A percentile compares a stretch with the other conserved stretches of the same genome.
Conservation (phyloP, 208 protist species). For the Acanthamoeba culbertsoni region DNA sequence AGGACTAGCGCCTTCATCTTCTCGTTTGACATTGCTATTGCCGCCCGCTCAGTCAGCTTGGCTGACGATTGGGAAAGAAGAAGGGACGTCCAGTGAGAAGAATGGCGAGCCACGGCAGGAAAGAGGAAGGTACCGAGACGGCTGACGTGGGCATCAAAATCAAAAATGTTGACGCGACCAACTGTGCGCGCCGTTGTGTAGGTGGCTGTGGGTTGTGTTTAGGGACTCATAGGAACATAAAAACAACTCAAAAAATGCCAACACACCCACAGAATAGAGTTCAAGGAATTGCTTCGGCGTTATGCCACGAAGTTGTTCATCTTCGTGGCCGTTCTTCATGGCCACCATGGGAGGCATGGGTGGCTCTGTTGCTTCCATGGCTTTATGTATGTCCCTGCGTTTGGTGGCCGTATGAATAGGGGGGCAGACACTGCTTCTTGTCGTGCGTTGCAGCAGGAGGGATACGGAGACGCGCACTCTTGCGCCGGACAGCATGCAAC, state of each 20-base stretch:
- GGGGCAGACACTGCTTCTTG: too few relatives aligned
- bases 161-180: neutral
- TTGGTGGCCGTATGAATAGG: too few relatives aligned
- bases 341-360: neutral
- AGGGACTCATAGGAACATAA: too few relatives aligned
- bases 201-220: too few relatives aligned
- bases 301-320: neutral
- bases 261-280: neutral
- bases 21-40: neutral
- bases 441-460: neutral
- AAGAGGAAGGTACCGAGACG: neutral
- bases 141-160: slow-evolving; percentile 4
- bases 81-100: neutral
- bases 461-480: too few relatives aligned
- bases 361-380: neutral
- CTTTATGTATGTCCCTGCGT: too few relatives aligned
- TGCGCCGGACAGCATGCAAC: too few relatives aligned
- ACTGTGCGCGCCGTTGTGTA: neutral
- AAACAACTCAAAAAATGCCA: neutral
- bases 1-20: neutral
- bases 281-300: slow-evolving; percentile 17
- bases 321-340: neutral
- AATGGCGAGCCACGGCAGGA: neutral
- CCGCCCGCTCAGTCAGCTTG: neutral
- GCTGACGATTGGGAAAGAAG: neutral